Evolutionary conservation across 75 land plant species (phyloP), one percentile per base, ranked within the genome.

Genomic region (Picea glauca): DNA sequence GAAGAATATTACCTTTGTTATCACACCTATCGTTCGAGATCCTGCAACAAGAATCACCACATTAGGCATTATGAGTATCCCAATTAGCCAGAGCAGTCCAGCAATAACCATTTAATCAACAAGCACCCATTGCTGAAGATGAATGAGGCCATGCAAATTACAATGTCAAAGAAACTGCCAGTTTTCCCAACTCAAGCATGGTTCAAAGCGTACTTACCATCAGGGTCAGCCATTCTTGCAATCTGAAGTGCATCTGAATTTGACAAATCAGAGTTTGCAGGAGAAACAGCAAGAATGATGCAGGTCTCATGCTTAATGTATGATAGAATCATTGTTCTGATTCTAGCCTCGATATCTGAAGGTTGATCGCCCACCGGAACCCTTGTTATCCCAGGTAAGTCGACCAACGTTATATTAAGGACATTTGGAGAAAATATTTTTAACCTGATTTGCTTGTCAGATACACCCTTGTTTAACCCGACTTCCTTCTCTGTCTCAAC

Each of bases 241-340:
- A 95, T 93, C 79, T 95, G 98, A 80, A 95, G 92, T 46, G 98
- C 98, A 93, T 95, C 96, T 57, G 96, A 95, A 84, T 93, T 95
- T 58, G 98, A 94, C 43, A 95, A 76, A 78, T 95, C 98, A 67
- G 98, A 83, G 90, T 95, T 95, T 65, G 98, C 96, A 74, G 96
- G 96, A 18, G 96, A 90, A 70, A 95, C 96, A 72, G 94, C 98
- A 12, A 95, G 76, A 26, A 95, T 95, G 26, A 95, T 85, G 73
- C 96, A 95, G 1, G 92, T 91, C 62, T 90, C 90, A 66, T 87
- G 86, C 70, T 91, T 91, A 56, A 95, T 95, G 76, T 95, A 95
- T 15, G 96, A 93, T 76, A 93, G 76, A 54, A 95, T 95, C 94
- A 95, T 95, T 58, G 92, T 95, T 72, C 98, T 80, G 33, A 91